Evolutionary conservation across 2,329 filamentous ascomycete species (phyloP), one percentile per base, ranked within the genome.

Genomic region (Fusarium sp.): DNA sequence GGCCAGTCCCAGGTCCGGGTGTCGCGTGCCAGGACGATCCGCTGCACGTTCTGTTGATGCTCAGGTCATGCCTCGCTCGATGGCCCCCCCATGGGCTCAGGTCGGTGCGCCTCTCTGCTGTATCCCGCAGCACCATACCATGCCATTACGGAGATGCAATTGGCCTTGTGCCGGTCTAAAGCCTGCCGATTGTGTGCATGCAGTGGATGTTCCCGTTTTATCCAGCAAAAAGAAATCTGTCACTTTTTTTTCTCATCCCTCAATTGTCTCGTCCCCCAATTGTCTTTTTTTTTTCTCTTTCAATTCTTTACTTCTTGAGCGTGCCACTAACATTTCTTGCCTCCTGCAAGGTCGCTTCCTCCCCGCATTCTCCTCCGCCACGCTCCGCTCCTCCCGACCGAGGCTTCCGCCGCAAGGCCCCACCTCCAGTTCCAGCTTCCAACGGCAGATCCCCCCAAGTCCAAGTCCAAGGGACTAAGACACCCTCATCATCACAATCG

Each of bases 281-380:
- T 58, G 25, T 40, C 20, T 14, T 25, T 33, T 27, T n/a, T 25
- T 44, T 44, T 31, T 18, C 34, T 20, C 36, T 9, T 13, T 42
- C 20, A 42, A 25, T 25, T 29, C 18, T 50, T 40, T 16, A 16
- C 27, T 40, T 62, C 29, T 54, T 2, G 18, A 54, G 51, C n/a
- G 33, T 23, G 51, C n/a, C 27, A 46, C 58, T 55, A 61, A 56
- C 68, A 51, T 51, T 16, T 29, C 54, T 56, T 54, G 33, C 36
- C 58, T 70, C 33, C 55, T 66, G 61, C 44, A 46, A 70, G 58
- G 50, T 53, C 36, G 51, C 46, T 27, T 62, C 62, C 64, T 65
- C 72, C 72, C 72, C 72, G 69, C 72, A 74, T 71, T 74, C 65
- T 72, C 66, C 67, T 73, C 69, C 70, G 63, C 70, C 70, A 68